Conservation (phyloP, 805 yeast genomes). For the Ogataea trehaloabstinens region DNA sequence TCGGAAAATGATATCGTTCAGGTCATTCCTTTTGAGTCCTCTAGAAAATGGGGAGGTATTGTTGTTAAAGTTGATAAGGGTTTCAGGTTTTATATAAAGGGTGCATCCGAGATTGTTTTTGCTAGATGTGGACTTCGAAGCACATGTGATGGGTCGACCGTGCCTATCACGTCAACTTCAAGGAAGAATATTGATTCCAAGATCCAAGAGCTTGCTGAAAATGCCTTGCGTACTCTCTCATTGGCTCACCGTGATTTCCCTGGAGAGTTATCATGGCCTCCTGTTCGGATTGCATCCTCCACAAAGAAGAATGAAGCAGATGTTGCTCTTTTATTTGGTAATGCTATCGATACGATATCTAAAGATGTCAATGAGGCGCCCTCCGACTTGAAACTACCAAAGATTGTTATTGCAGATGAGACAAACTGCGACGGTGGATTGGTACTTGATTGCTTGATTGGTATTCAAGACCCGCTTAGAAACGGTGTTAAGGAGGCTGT, state of each 20-base stretch:
- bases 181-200: conserved; percentile 28
- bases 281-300: conserved; percentile 40
- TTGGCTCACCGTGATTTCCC: conserved; percentile 74
- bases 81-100: conserved; percentile 73
- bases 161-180: conserved; percentile 30
- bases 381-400: conserved; percentile 20
- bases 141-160: conserved; percentile 30
- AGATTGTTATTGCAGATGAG: conserved; percentile 28
- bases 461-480: conserved; percentile 93
- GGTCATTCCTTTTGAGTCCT: conserved; percentile 85
- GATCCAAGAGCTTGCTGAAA: conserved; percentile 57
- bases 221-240: conserved; percentile 87
- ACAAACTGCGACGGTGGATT: conserved; percentile 35
- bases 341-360: conserved; percentile 21
- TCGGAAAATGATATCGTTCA: conserved; percentile 50
- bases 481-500: conserved; percentile 91
- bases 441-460: conserved; percentile 72
- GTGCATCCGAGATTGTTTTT: conserved; percentile 90
- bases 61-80: conserved; percentile 50
- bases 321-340: conserved; percentile 40
- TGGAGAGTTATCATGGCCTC: conserved; percentile 61
- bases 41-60: conserved; percentile 89
- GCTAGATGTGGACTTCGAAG: conserved; percentile 49
- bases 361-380: conserved; percentile 19
- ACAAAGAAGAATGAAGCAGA: conserved; percentile 41